These are phyloP conservation scores for Diplosphaera chodatii DNA, from an alignment of 139 green algal genomes.

Conservation along the genomic window DNA sequence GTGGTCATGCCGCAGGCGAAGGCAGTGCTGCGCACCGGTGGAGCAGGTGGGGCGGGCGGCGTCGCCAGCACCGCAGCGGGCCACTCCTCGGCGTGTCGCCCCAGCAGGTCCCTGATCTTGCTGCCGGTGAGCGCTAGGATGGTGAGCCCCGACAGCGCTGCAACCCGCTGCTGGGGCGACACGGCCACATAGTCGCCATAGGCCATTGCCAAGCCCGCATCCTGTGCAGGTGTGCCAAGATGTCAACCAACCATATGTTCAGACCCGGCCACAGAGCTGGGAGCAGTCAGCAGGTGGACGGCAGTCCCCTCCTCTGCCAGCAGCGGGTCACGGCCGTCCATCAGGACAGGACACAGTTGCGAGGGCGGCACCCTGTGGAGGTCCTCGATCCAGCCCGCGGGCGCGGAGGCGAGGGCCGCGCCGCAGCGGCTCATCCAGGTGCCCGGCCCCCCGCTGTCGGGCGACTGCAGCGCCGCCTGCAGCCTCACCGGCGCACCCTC, in stretches of 20 bases:
- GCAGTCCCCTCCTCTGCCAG: too few relatives aligned
- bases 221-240: too few relatives aligned
- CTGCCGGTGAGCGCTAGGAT: conserved; percentile 55
- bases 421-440: not conserved
- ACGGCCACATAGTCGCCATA: conserved; percentile 64
- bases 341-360: too few relatives aligned
- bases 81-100: not conserved
- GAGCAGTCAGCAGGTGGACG: too few relatives aligned
- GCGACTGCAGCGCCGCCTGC: not conserved
- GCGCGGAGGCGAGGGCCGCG: not conserved
- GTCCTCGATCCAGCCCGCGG: not conserved
- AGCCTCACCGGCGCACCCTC: not conserved
- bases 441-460: not conserved
- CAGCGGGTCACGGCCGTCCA: too few relatives aligned
- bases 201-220: conserved; percentile 27
- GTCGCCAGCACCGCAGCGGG: too few relatives aligned
- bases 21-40: too few relatives aligned
- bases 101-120: conserved; percentile 30
- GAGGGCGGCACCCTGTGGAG: not conserved
- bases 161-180: conserved; percentile 34
- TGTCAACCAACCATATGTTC: too few relatives aligned
- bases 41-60: too few relatives aligned
- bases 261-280: too few relatives aligned
- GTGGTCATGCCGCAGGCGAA: too few relatives aligned
- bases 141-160: conserved; percentile 52